Base-by-base conservation (phyloP, 257 asterid species). In the Eucommia ulmoides region DNA sequence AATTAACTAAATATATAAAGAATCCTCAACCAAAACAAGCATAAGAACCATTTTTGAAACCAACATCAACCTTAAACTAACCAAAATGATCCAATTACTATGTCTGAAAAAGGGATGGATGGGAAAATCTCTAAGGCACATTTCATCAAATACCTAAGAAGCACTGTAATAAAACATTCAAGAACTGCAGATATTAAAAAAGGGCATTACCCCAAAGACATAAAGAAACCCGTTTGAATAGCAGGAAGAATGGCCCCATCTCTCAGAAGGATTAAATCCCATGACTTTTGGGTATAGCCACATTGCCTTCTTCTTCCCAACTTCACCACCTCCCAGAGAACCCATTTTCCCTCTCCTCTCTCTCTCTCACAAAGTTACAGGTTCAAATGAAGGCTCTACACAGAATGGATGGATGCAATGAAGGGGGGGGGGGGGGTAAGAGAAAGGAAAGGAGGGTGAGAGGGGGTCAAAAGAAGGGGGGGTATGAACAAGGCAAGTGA, bases 201-300 rank as follows among this genome's bases (percentile, higher is more conserved):
- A n/a, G n/a, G n/a, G n/a, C n/a, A n/a, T n/a, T 72, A 84, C 97
- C 52, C 97, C 97, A 65, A 82, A 85, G 15, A 89, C 63, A 76
- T 85, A 89, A 46, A 85, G 62, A 3, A 66, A 72, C 4, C 91
- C 94, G 67, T 80, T 76, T 70, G 67, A 80, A 70, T 65, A 80
- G 74, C 88, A 85, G 49, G 97, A 68, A 50, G 97, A 85, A 70
- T 89, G 96, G 42, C 97, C 97, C 97, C 97, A 89, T 82, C 97
- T 85, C 69, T 85, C 88, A 62, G 88, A 80, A 76, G 94, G 96
- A 59, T 61, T 68, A 47, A 77, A 65, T 26, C 93, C 96, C 65
- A 63, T 53, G 47, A 82, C 72, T 65, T 76, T 82, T 22, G 96
- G 97, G 62, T 63, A 71, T 22, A 72, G 26, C 96, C 83, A 78